Conservation (phyloP, 805 yeast species). For the Candida pini region DNA sequence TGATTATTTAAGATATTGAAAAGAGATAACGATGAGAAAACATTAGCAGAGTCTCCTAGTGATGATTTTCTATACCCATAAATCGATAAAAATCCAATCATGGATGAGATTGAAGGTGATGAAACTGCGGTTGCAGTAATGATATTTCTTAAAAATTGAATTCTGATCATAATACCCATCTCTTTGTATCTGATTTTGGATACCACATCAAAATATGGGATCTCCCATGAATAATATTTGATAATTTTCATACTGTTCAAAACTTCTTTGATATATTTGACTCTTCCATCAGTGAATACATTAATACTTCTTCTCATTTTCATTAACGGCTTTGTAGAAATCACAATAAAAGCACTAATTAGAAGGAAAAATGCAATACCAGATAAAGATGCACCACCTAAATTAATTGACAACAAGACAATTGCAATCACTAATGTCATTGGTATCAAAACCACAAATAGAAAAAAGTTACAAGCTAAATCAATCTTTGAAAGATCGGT, state of each 20-base stretch:
- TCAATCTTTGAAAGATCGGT: slow-evolving; percentile 80
- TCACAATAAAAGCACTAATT: slow-evolving; percentile 42
- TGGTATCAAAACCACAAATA: slow-evolving; percentile 60
- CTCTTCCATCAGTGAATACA: slow-evolving; percentile 68
- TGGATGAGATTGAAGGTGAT: slow-evolving; percentile 65
- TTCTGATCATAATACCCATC: slow-evolving; percentile 50
- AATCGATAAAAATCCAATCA: slow-evolving; percentile 46
- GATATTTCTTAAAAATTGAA: slow-evolving; percentile 60
- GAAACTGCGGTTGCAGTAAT: slow-evolving; percentile 62
- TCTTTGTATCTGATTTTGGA: slow-evolving; percentile 54
- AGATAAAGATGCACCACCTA: slow-evolving; percentile 69
- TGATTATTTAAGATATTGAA: slow-evolving; percentile 59
- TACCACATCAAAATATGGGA: slow-evolving; percentile 59
- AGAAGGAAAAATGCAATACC: slow-evolving; percentile 58
- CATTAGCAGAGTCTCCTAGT: slow-evolving; percentile 49
- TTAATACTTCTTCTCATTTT: slow-evolving; percentile 52
- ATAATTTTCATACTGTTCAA: slow-evolving; percentile 73
- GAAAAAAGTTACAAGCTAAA: slow-evolving; percentile 65
- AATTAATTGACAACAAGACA: slow-evolving; percentile 55
- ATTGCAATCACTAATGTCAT: slow-evolving; percentile 57
- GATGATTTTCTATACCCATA: slow-evolving; percentile 30
- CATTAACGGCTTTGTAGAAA: slow-evolving; percentile 47
- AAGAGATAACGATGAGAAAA: slow-evolving; percentile 66
- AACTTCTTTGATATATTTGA: slow-evolving; percentile 71
- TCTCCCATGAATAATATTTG: slow-evolving; percentile 90